Base-by-base conservation (phyloP, 257 asterid species). In the Penstemon davidsonii region DNA sequence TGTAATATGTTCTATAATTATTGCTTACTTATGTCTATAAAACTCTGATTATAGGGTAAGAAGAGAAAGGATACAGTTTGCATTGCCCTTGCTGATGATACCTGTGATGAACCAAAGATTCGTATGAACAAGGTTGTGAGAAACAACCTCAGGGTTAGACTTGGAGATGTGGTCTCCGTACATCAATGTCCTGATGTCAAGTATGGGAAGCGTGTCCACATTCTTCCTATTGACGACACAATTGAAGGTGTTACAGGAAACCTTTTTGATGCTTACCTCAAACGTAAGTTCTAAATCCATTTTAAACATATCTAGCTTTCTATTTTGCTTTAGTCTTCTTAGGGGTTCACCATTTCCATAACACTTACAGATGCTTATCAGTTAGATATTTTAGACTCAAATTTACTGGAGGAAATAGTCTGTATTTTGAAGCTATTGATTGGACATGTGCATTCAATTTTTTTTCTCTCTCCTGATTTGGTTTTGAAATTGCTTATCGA, bases 101-200 rank as follows among this genome's bases (percentile, higher is more conserved):
- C 88, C 36, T 87, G 90, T 47, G 94, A 87, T 18, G 82, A 79
- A 54, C 82, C 88, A 5, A 85, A 83, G 80, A 85, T 87, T 54
- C 79, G 91, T 65, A 82, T 87, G 88, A 87, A 87, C 73, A 87
- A 87, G 81, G 95, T 87, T 73, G 95, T 85, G 45, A 79, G 95
- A 57, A 77, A 10, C 79, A 87, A 87, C 71, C 87, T 84, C 39
- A 77, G 84, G 73, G 86, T 87, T 67, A 74, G 90, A 63, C 85
- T 87, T 1, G 94, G 91, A 74, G 91, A 87, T 71, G 94, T 87
- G 60, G 84, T 87, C 38, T 87, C 94, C 62, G 87, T 87, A 42
- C 94, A 87, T 69, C 87, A 79, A 56, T 84, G 91, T 67, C 70
- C 88, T 68, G 91, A 87, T 64, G 88, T 87, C 52, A 84, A 78